Evolutionary conservation across 805 yeast genomes (phyloP).

Genomic region (Saccharomycopsis amapae): DNA sequence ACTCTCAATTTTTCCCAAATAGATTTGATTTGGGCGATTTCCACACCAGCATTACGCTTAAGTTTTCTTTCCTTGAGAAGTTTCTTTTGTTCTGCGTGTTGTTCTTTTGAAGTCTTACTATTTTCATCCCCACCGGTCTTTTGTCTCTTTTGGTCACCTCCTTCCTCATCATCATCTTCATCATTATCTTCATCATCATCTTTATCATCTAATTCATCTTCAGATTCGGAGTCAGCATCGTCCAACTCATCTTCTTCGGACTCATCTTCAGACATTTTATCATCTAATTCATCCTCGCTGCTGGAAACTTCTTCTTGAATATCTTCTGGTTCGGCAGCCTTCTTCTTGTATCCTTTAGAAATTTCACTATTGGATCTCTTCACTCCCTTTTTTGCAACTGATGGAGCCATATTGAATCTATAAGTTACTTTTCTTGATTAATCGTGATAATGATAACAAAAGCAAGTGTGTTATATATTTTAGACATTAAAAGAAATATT

Average conservation of each 20-base stretch:
- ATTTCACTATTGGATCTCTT: background rate
- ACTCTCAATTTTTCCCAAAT: conserved; percentile 91
- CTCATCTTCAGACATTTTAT: conserved; percentile 17
- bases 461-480: too few relatives aligned
- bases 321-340: background rate
- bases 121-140: conserved; percentile 25
- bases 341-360: conserved; percentile 1
- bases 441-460: too few relatives aligned
- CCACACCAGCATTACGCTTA: conserved; percentile 78
- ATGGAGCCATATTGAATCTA: background rate
- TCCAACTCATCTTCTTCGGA: conserved; percentile 29
- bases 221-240: conserved; percentile 23
- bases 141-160: conserved; percentile 29
- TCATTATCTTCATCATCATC: conserved; percentile 29
- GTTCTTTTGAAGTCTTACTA: conserved; percentile 50
- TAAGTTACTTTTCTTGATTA: too few relatives aligned
- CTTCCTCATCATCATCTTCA: conserved; percentile 27
- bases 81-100: conserved; percentile 78
- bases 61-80: conserved; percentile 75
- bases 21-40: conserved; percentile 75
- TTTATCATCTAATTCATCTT: conserved; percentile 25
- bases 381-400: background rate
- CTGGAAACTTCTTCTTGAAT: background rate
- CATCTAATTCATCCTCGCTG: conserved; percentile 25
- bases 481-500: background rate